A percentile compares a stretch with the other conserved stretches of the same genome.
Evolutionary conservation across 768 basidiomycete species (phyloP).

Genomic region (Phallus indusiatus): DNA sequence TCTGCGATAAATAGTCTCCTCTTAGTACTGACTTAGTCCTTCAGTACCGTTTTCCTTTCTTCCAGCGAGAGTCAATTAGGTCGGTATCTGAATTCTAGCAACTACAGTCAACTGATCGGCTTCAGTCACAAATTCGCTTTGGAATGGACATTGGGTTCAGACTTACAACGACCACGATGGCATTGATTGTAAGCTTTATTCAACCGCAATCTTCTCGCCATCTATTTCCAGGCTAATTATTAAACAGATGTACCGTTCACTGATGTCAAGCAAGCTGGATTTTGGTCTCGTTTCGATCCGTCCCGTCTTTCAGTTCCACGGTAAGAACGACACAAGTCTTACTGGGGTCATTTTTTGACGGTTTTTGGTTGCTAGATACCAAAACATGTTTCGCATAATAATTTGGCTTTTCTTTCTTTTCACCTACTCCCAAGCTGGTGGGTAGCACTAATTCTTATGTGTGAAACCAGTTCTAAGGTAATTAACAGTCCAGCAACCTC

Average conservation of each 20-base stretch:
- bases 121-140: constrained; percentile 69
- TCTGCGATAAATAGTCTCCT: too few relatives aligned
- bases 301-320: constrained; percentile 73
- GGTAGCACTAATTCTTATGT: constrained; percentile 14
- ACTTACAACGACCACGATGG: constrained; percentile 63
- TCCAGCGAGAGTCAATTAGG: constrained; percentile 80
- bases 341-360: neutral
- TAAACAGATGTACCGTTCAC: constrained; percentile 57
- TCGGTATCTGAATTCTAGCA: constrained; percentile 19
- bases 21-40: constrained; percentile 1
- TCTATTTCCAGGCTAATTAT: too few relatives aligned
- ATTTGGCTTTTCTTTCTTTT: constrained; percentile 74
- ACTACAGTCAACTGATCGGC: neutral
- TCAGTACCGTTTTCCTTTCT: constrained; percentile 73
- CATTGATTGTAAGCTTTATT: constrained; percentile 54
- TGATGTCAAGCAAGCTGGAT: constrained; percentile 39
- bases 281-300: constrained; percentile 69
- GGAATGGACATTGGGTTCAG: constrained; percentile 79
- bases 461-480: constrained; percentile 1
- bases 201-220: constrained; percentile 2
- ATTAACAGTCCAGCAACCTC: constrained; percentile 57
- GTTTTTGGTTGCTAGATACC: constrained; percentile 49
- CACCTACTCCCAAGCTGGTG: constrained; percentile 79
- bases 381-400: constrained; percentile 70
- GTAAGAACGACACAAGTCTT: constrained; percentile 25